A percentile compares a stretch with the other conserved stretches of the same genome.
Conservation (phyloP, 2,329 filamentous ascomycete species). For the Phaeosphaeriaceae sp. region DNA sequence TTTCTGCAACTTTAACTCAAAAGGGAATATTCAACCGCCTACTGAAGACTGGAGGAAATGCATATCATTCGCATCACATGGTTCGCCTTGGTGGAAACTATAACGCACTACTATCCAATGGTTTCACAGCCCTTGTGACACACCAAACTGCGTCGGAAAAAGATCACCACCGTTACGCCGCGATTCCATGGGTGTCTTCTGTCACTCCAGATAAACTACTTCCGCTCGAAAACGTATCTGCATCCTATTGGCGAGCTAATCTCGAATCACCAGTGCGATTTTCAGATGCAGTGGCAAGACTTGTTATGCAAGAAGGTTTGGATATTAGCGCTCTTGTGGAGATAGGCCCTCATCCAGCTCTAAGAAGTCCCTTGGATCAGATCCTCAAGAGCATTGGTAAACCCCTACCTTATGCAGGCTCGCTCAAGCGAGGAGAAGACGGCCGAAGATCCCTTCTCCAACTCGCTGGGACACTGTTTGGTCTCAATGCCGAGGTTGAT, state of each 20-base stretch:
- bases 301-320: background rate
- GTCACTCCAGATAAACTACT: slow-evolving; percentile 1
- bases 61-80: slow-evolving; percentile 49
- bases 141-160: too few relatives aligned
- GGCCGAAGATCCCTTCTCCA: background rate
- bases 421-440: slow-evolving; percentile 2
- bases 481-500: slow-evolving; percentile 19
- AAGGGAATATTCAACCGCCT: slow-evolving; percentile 10
- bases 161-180: too few relatives aligned
- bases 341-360: slow-evolving; percentile 13
- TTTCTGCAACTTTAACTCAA: slow-evolving; percentile 4
- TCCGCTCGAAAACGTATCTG: background rate
- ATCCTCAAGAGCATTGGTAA: slow-evolving; percentile 3
- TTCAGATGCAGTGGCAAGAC: background rate
- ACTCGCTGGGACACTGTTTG: slow-evolving; percentile 11
- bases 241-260: slow-evolving; percentile 16
- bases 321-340: slow-evolving; percentile 10
- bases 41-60: slow-evolving; percentile 45
- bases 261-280: slow-evolving; percentile 19
- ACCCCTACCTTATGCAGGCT: background rate
- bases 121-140: background rate
- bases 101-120: background rate
- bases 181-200: slow-evolving; percentile 3
- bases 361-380: slow-evolving; percentile 12
- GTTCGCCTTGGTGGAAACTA: slow-evolving; percentile 17